Conservation (phyloP, 495 filamentous ascomycete genomes). For the Neurospora cerealis region DNA sequence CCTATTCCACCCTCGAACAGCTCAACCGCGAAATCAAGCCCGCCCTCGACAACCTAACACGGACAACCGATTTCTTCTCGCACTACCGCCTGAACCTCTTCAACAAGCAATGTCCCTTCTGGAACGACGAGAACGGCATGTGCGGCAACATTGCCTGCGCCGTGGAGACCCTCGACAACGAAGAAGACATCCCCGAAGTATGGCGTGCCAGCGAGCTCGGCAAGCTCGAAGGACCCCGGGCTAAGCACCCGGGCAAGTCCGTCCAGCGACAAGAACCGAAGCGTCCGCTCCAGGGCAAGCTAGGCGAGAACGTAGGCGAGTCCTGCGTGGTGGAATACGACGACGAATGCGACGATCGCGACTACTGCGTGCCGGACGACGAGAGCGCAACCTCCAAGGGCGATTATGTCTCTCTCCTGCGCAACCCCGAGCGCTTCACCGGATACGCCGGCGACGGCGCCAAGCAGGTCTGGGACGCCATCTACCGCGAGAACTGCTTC, state of each 20-base stretch:
- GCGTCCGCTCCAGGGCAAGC: slow-evolving; percentile 66
- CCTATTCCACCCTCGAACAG: slow-evolving; percentile 77
- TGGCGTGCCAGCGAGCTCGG: slow-evolving; percentile 90
- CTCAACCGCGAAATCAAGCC: slow-evolving; percentile 72
- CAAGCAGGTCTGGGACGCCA: slow-evolving; percentile 86
- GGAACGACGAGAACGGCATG: slow-evolving; percentile 86
- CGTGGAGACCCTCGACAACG: slow-evolving; percentile 92
- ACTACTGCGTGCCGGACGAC: slow-evolving; percentile 96
- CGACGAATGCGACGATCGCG: slow-evolving; percentile 93
- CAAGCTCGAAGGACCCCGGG: slow-evolving; percentile 86
- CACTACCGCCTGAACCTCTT: slow-evolving; percentile 97
- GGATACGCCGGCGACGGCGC: slow-evolving; percentile 80
- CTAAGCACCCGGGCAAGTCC: slow-evolving; percentile 70
- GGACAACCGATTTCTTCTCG: slow-evolving; percentile 91
- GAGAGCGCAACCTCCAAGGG: slow-evolving; percentile 78
- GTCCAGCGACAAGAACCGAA: slow-evolving; percentile 58
- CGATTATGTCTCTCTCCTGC: slow-evolving; percentile 89
- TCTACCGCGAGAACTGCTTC: slow-evolving; percentile 97
- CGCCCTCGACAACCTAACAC: slow-evolving; percentile 70
- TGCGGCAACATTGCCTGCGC: slow-evolving; percentile 97
- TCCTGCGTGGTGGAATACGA: slow-evolving; percentile 96
- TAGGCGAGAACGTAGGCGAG: slow-evolving; percentile 83
- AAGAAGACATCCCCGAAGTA: slow-evolving; percentile 82
- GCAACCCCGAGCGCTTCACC: slow-evolving; percentile 92
- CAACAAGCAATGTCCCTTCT: slow-evolving; percentile 90